Evolutionary conservation across 2,329 filamentous ascomycete species (phyloP).

Genomic region (Penicillium glabrum): DNA sequence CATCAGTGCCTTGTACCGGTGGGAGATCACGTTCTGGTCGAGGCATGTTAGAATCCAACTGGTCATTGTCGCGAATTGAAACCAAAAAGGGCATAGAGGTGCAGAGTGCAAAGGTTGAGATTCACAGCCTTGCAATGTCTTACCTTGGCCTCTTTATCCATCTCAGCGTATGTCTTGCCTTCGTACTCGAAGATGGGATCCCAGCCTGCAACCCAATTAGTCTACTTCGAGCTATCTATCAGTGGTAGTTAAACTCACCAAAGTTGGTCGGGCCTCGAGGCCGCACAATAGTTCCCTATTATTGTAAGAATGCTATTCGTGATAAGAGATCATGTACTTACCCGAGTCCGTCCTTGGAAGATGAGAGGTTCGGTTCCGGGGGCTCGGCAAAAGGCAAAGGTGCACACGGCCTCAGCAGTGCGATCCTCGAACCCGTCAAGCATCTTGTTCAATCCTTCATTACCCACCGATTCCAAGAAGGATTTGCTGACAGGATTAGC

Average conservation of each 20-base stretch:
- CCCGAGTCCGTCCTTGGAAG: conserved; percentile 87
- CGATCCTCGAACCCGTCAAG: conserved; percentile 88
- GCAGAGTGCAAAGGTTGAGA: neutral
- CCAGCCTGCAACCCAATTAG: conserved; percentile 65
- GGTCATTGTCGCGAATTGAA: neutral
- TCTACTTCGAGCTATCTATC: neutral
- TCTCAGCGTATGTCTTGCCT: conserved; percentile 91
- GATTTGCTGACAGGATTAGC: conserved; percentile 67
- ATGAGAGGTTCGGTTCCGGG: conserved; percentile 80
- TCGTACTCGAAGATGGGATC: conserved; percentile 95
- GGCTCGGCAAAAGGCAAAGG: conserved; percentile 86
- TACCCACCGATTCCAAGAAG: conserved; percentile 82
- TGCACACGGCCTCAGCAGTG: conserved; percentile 88
- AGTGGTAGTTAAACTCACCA: conserved; percentile 53
- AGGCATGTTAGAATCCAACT: conserved; percentile 16
- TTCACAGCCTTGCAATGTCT: neutral
- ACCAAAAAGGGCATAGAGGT: neutral
- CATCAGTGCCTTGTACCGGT: conserved; percentile 80
- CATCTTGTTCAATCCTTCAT: conserved; percentile 83
- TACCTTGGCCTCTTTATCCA: conserved; percentile 90
- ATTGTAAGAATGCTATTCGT: neutral
- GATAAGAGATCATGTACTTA: conserved; percentile 40
- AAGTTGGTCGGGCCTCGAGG: conserved; percentile 78
- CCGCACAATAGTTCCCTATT: conserved; percentile 75
- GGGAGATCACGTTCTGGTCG: conserved; percentile 77